phyloP scores from a whole-genome alignment of 148 eudicot species.

The Oxyria digyna region DNA sequence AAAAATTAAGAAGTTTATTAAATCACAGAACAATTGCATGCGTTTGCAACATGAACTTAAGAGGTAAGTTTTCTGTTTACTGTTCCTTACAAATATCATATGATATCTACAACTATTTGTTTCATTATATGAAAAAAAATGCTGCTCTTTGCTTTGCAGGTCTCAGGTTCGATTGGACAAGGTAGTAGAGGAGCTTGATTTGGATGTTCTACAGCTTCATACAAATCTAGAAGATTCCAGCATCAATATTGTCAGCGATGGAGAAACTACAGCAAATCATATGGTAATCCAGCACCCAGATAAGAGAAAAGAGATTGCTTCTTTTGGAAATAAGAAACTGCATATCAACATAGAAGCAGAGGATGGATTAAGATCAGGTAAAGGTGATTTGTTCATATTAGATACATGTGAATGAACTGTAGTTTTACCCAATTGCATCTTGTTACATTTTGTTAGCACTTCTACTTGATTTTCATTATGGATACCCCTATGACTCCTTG shows the following conservation, averaged over 20 bases:
- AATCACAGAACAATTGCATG: slow-evolving; percentile 43
- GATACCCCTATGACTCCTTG: not conserved
- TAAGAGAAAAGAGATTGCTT: slow-evolving; percentile 15
- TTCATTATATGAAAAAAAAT: not conserved
- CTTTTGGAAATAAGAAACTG: slow-evolving; percentile 36
- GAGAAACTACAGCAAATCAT: slow-evolving; percentile 25
- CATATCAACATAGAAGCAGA: slow-evolving; percentile 21
- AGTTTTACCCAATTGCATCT: not conserved
- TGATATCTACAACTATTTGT: not conserved
- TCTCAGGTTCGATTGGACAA: slow-evolving; percentile 61
- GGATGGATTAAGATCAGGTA: slow-evolving; percentile 45
- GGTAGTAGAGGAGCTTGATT: slow-evolving; percentile 62
- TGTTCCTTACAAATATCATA: not conserved
- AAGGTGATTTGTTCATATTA: not conserved
- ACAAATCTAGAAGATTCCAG: slow-evolving; percentile 37
- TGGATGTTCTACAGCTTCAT: slow-evolving; percentile 30
- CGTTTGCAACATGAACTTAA: slow-evolving; percentile 66
- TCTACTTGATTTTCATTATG: not conserved
- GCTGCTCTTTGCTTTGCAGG: slow-evolving; percentile 26
- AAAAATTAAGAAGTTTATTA: slow-evolving; percentile 52
- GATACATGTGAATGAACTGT: not conserved
- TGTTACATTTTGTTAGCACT: not conserved
- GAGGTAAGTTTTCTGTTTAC: slow-evolving; percentile 31
- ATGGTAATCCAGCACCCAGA: slow-evolving; percentile 14
- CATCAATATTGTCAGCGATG: slow-evolving; percentile 42